These are phyloP conservation scores for Russula sp. DNA, from an alignment of 768 basidiomycete genomes.

Conservation along the genomic window DNA sequence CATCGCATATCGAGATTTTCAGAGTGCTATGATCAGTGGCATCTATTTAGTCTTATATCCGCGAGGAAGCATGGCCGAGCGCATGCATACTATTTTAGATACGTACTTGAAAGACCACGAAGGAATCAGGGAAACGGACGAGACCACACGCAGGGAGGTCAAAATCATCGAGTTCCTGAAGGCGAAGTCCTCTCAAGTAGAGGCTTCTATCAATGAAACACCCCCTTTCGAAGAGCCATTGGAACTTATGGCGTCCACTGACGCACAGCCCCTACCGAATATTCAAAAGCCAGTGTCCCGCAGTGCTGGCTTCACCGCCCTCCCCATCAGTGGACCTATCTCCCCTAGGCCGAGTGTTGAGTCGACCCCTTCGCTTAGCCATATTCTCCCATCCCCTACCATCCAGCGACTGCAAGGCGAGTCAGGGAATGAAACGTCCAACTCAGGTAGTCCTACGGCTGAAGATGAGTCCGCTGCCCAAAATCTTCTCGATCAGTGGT, in stretches of 20 bases:
- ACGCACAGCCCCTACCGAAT: slow-evolving; percentile 10
- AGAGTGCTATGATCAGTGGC: slow-evolving; percentile 83
- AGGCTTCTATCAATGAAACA: slow-evolving; percentile 16
- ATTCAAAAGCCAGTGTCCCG: slow-evolving; percentile 25
- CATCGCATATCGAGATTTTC: slow-evolving; percentile 82
- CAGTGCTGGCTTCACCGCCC: slow-evolving; percentile 17
- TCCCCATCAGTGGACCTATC: slow-evolving; percentile 17
- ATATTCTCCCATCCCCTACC: slow-evolving; percentile 43
- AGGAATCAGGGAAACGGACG: slow-evolving; percentile 58
- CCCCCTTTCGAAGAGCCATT: slow-evolving; percentile 11
- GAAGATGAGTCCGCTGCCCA: slow-evolving; percentile 74
- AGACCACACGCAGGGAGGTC: slow-evolving; percentile 74
- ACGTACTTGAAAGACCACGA: slow-evolving; percentile 66
- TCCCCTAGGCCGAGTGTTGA: slow-evolving; percentile 1
- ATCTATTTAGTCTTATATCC: slow-evolving; percentile 81
- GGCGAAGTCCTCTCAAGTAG: slow-evolving; percentile 50
- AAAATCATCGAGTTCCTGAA: slow-evolving; percentile 81
- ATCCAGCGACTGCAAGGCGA: slow-evolving; percentile 57
- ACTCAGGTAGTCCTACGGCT: slow-evolving; percentile 56
- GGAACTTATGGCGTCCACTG: slow-evolving; percentile 6
- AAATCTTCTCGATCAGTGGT: slow-evolving; percentile 77
- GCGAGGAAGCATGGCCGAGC: slow-evolving; percentile 54
- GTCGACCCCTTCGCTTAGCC: slow-evolving; percentile 29
- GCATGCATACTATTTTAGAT: slow-evolving; percentile 76
- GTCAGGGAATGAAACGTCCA: slow-evolving; percentile 48